A percentile compares a stretch with the other conserved stretches of the same genome.
These are phyloP conservation scores for Farysia itapuensis DNA, from an alignment of 1,284 basidiomycete genomes.

Conservation along the genomic window DNA sequence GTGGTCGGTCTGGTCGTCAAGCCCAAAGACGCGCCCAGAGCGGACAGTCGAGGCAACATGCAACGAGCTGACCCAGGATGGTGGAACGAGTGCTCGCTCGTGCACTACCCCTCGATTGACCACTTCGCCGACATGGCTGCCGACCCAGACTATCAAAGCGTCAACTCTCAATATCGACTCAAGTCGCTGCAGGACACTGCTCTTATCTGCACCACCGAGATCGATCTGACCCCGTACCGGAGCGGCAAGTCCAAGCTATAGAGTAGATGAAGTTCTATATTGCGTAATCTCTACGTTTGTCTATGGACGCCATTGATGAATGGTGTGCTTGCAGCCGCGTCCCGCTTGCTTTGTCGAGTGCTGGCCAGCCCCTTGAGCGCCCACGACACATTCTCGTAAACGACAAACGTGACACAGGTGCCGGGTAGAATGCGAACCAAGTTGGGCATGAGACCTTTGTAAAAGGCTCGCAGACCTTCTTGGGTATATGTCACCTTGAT, in stretches of 20 bases:
- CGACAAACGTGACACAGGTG: constrained; percentile 96
- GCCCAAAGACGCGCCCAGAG: constrained; percentile 2
- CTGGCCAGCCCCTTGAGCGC: constrained; percentile 28
- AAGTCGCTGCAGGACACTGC: constrained; percentile 31
- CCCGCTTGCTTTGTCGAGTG: neutral
- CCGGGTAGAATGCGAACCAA: constrained; percentile 92
- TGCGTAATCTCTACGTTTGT: no score
- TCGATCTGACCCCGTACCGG: constrained; percentile 8
- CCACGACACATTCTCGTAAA: constrained; percentile 77
- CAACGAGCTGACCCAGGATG: constrained; percentile 9
- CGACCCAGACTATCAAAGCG: constrained; percentile 34
- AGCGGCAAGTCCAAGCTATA: neutral
- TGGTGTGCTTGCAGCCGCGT: no score
- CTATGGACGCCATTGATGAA: no score
- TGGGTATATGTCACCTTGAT: constrained; percentile 76
- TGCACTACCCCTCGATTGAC: constrained; percentile 39
- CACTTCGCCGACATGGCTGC: constrained; percentile 43
- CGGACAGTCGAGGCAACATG: constrained; percentile 9
- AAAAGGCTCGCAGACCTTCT: constrained; percentile 84
- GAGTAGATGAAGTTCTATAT: no score
- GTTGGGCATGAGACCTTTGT: constrained; percentile 93
- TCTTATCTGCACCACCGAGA: constrained; percentile 32
- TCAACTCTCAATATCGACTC: constrained; percentile 32
- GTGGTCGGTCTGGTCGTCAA: constrained; percentile 31
- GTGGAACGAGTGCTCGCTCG: constrained; percentile 40